Base-by-base conservation (phyloP, 345 rosid species). In the Streptanthus diversifolius region DNA sequence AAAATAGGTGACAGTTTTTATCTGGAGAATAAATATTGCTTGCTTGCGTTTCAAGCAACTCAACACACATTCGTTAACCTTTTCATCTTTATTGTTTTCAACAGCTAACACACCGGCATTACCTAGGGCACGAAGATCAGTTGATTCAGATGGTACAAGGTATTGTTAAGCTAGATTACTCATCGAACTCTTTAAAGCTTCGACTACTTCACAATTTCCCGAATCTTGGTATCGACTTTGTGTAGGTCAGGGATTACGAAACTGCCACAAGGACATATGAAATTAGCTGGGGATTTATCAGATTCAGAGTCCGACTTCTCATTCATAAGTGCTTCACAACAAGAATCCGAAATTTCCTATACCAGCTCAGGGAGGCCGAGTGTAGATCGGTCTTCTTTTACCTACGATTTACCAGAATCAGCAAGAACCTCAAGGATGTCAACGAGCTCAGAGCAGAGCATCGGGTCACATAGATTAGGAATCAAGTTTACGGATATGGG, bases 301-400 rank as follows among this genome's bases (percentile, higher is more conserved):
- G 97, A 91, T 27, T 33, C 87, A 12, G 93, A 87, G 41, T 77
- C 86, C 0, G 95, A 95, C 32, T 81, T 84, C 74, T 95, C 99
- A 40, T 91, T 85, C 73, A 64, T 76, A 24, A 76, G 47, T 56
- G 52, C 76, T 45, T 64, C 80, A 45, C 71, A 76, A 54, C 80
- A 63, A 0, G 93, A 87, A 41, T 75, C 87, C 1, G 96, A 88
- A 63, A 82, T 89, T 66, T 91, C 95, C 8, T 91, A 68, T 63
- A 90, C 91, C 25, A 89, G 91, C 85, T 79, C 92, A 0, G 95
- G 92, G 32, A 83, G 95, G 66, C 87, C 86, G 0, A 89, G 96
- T 73, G 64, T 83, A n/a, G 97, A 93, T 17, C 85, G 88, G 25
- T 17, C 76, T 13, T 85, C 88, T 74, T 47, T 68, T 71, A 30